Base-by-base conservation (phyloP, 306 rosid species). In the Hippophae tibetana region DNA sequence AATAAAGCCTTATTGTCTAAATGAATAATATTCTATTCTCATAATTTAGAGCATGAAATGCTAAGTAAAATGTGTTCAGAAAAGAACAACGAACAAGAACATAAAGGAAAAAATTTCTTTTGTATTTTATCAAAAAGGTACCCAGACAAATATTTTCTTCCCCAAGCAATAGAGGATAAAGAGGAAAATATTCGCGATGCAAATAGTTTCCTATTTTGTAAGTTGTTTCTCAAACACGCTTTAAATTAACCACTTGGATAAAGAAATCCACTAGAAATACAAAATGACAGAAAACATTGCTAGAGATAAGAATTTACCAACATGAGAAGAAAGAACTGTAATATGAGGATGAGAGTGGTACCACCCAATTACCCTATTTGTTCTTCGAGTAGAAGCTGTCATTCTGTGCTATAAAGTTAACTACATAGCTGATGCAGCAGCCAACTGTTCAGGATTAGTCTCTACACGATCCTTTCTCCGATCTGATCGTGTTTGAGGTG, bases 301-400 rank as follows among this genome's bases (percentile, higher is more conserved):
- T 42, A 42, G 54, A 10, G n/a, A n/a, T 47, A 38, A 69, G 65
- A 23, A 66, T 95, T 64, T 59, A 86, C 95, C 96, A 48, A 93
- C 99, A 68, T 93, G 99, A 10, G 99, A 93, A 66, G 99, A 97
- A 67, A 88, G 95, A 69, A 93, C 99, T 13, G 99, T 93, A 57
- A 93, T 93, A 77, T 88, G 99, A 62, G 99, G 99, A 71, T 93
- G 99, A 10, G 97, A 93, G 69, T 93, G 99, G 79, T 93, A 93
- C 99, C 99, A 93, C 54, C 99, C 99, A 61, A 93, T 93, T 52
- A 93, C 99, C 63, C 99, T 80, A 4, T 97, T 88, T 23, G 89
- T 86, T 74, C 84, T 84, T 59, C 99, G 94, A 2, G 89, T 70
- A 43, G 64, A 62, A 6, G 43, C 5, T 51, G 87, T 86, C 95